Base-by-base conservation (phyloP, 495 filamentous ascomycete genomes). In the Podospora comata region DNA sequence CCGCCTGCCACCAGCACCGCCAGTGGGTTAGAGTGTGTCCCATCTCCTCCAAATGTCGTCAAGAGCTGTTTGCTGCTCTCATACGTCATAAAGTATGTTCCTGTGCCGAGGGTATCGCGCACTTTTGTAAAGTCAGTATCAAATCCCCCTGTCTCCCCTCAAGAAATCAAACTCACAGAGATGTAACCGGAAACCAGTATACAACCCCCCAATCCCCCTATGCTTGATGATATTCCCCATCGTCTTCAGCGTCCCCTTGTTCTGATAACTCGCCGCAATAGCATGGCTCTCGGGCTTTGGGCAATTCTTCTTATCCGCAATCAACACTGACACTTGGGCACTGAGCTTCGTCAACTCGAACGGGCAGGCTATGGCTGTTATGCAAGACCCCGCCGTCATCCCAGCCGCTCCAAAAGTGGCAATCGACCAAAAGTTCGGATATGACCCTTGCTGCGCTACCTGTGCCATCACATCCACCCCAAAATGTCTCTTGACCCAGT, bases 281-380 rank as follows among this genome's bases (percentile, higher is more conserved):
- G 87, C 85, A 56, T 88, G 84, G 69, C 85, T 86, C 62, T 76
- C 71, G 16, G 79, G 78, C 53, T 77, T 77, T 6, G 80, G 79
- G 64, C 79, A 80, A 18, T 89, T 79, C 70, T 84, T 87, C 77
- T 87, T 86, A 60, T 89, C 88, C 54, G 87, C 90, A 82, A 96
- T 88, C 68, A 97, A 79, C n/a, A 95, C 89, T 0, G 93, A 94
- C 13, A 95, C 82, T 76, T 97, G 94, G 16, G 93, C 92, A 65
- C 91, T 94, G 64, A 97, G 74, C 80, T 97, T 97, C 30, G 94
- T 95, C 69, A 97, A 83, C 79, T 97, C 94, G 75, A 97, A 97
- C 28, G 94, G 94, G 75, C 94, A 97, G 65, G 93, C 91, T 77
- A 97, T 87, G 53, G 90, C 84, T 26, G 94, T 91, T 58, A 95